Evolutionary conservation across 78 protist species (phyloP).

Genomic region (Chrysochromulina parva): DNA sequence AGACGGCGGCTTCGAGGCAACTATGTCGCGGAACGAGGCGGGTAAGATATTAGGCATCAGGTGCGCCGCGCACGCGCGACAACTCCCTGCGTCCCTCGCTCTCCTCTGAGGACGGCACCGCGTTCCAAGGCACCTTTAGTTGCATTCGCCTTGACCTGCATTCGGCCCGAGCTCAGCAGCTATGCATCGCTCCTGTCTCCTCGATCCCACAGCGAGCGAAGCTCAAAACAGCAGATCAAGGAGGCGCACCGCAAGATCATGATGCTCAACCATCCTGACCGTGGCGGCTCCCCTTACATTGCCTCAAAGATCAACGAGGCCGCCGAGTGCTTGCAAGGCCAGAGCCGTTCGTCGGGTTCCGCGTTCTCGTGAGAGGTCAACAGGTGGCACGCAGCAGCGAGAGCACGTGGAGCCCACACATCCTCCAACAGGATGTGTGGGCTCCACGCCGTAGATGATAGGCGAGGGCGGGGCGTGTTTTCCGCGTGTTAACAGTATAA

Average conservation of each 20-base stretch:
- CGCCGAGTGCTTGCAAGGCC: neutral
- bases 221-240: neutral
- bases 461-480: too few species aligned
- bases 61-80: too few species aligned
- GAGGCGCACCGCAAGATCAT: constrained; percentile 25
- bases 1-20: neutral
- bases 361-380: constrained; percentile 13
- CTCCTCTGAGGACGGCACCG: neutral
- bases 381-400: too few species aligned
- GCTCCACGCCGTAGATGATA: too few species aligned
- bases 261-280: constrained; percentile 21
- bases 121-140: neutral
- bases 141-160: neutral
- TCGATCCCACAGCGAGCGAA: neutral
- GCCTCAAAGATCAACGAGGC: constrained; percentile 29
- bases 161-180: neutral
- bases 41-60: neutral
- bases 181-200: neutral
- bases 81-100: neutral
- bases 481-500: too few species aligned
- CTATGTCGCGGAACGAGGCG: neutral
- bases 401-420: too few species aligned
- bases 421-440: too few species aligned
- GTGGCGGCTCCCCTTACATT: constrained; percentile 7
- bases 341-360: neutral